These are phyloP conservation scores for Pythium guiyangense DNA, from an alignment of 352 stramenopile genomes.

Conservation along the genomic window DNA sequence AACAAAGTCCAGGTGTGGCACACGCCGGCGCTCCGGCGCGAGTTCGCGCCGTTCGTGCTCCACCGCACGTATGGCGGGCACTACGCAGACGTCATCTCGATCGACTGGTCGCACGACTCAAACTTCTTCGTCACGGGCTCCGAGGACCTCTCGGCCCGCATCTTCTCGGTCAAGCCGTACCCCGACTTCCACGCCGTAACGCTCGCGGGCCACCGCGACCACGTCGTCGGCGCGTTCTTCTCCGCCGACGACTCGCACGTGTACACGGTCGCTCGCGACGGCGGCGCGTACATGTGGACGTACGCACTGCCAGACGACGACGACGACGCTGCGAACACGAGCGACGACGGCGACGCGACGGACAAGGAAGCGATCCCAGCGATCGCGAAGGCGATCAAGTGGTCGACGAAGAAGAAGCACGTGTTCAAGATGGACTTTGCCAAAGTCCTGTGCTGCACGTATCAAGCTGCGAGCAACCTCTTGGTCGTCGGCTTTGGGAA, in stretches of 20 bases:
- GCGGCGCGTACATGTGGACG: slow-evolving; percentile 84
- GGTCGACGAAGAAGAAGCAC: slow-evolving; percentile 83
- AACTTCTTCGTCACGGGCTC: slow-evolving; percentile 88
- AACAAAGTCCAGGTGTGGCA: slow-evolving; percentile 92
- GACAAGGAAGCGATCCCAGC: slow-evolving; percentile 32
- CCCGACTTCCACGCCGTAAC: slow-evolving; percentile 80
- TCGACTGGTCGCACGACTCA: slow-evolving; percentile 87
- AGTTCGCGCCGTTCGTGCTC: slow-evolving; percentile 90
- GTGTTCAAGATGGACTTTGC: slow-evolving; percentile 90
- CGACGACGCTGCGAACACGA: slow-evolving; percentile 27
- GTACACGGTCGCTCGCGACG: slow-evolving; percentile 87
- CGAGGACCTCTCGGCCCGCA: slow-evolving; percentile 83
- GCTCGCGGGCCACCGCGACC: slow-evolving; percentile 86
- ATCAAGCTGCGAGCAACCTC: slow-evolving; percentile 82
- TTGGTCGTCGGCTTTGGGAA: slow-evolving; percentile 96
- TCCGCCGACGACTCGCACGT: slow-evolving; percentile 68
- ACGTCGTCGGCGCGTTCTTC: slow-evolving; percentile 87
- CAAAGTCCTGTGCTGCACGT: slow-evolving; percentile 87
- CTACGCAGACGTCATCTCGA: slow-evolving; percentile 84
- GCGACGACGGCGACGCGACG: slow-evolving; percentile 26
- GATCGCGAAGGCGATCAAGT: slow-evolving; percentile 75
- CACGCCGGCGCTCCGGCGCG: slow-evolving; percentile 77
- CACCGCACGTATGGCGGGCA: slow-evolving; percentile 87
- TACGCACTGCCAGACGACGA: slow-evolving; percentile 49
- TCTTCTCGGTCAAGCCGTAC: slow-evolving; percentile 80